These are phyloP conservation scores for Haplographium delicatum DNA, from an alignment of 495 filamentous ascomycete species.

Conservation along the genomic window DNA sequence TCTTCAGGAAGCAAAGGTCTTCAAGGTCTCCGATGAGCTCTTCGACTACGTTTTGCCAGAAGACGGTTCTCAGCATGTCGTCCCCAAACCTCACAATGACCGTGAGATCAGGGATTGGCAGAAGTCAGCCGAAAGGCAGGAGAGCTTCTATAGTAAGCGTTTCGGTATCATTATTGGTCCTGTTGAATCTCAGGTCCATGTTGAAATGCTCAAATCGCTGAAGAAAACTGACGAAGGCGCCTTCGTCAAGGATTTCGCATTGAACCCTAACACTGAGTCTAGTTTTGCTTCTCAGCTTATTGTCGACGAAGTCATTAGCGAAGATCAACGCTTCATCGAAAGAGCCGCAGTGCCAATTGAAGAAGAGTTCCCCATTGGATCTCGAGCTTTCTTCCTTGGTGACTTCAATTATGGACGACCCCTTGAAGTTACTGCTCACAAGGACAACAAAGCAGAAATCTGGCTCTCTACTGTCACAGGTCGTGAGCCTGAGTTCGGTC, in stretches of 20 bases:
- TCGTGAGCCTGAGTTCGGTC: conserved; percentile 77
- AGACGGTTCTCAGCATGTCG: conserved; percentile 47
- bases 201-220: conserved; percentile 88
- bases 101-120: conserved; percentile 75
- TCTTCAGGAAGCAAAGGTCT: conserved; percentile 86
- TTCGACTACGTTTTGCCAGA: conserved; percentile 80
- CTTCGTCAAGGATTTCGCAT: conserved; percentile 86
- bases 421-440: conserved; percentile 72
- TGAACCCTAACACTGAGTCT: conserved; percentile 79
- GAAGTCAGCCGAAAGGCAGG: conserved; percentile 78
- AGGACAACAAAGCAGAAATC: conserved; percentile 66
- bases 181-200: conserved; percentile 87
- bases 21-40: conserved; percentile 85
- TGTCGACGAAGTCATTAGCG: conserved; percentile 84
- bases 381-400: conserved; percentile 87
- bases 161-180: conserved; percentile 81
- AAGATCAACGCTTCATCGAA: conserved; percentile 91
- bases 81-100: conserved; percentile 63
- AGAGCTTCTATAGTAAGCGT: conserved; percentile 81
- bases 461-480: conserved; percentile 62
- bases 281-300: conserved; percentile 87
- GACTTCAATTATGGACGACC: conserved; percentile 92
- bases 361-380: conserved; percentile 81
- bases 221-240: conserved; percentile 87
- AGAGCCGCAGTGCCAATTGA: conserved; percentile 77